phyloP scores from a whole-genome alignment of 140 eudicot species.

The Oenanthe javanica region DNA sequence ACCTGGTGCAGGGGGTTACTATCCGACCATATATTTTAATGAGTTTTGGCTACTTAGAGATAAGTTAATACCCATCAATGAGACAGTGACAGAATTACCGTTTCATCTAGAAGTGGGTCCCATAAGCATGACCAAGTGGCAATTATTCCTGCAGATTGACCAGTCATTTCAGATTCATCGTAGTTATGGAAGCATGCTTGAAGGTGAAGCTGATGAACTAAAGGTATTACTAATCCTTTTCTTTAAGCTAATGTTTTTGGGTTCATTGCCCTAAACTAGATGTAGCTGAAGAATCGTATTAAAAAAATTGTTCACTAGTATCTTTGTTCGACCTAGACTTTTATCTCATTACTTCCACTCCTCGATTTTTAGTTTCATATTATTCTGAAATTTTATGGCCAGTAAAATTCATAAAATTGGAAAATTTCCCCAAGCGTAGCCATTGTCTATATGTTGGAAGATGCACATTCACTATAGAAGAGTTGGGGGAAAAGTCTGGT shows the following conservation, averaged over 20 bases:
- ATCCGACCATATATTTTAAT: conserved; percentile 73
- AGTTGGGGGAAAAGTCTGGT: too few species aligned
- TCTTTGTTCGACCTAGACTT: background rate
- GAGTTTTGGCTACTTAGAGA: conserved; percentile 95
- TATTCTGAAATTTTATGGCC: too few species aligned
- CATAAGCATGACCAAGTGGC: conserved; percentile 99
- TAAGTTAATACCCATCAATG: conserved; percentile 66
- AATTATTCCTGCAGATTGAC: conserved; percentile 80
- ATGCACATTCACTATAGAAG: too few species aligned
- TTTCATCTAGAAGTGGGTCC: conserved; percentile 84
- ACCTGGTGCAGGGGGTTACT: conserved; percentile 71
- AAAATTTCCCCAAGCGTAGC: too few species aligned
- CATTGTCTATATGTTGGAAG: too few species aligned
- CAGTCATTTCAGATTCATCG: conserved; percentile 94
- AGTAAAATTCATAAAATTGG: too few species aligned
- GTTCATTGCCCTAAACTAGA: too few species aligned
- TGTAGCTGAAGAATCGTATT: background rate
- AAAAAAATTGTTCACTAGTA: background rate
- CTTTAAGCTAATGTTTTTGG: too few species aligned
- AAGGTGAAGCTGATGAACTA: conserved; percentile 95
- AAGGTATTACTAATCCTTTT: conserved; percentile 39
- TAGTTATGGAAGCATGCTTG: conserved; percentile 96
- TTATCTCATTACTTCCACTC: background rate
- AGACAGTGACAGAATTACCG: conserved; percentile 68
- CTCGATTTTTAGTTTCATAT: too few species aligned